Evolutionary conservation across 192 early-diverging fungal genomes (phyloP), one percentile per base, ranked within the genome.

Genomic region (Geranomyces michiganensis): DNA sequence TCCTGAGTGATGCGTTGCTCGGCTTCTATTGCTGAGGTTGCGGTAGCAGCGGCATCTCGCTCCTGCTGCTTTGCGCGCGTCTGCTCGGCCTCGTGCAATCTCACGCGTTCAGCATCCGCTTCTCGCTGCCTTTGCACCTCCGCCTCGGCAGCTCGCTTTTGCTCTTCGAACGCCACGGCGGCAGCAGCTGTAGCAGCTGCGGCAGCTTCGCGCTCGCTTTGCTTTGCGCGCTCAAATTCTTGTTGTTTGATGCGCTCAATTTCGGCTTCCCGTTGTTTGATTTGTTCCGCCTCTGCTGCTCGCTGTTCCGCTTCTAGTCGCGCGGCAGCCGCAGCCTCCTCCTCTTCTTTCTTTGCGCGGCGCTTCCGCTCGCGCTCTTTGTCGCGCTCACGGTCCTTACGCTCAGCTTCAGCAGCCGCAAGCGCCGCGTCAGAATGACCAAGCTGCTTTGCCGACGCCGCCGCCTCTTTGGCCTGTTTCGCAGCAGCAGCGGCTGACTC

Each of bases 331-430:
- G 36, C n/a, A 4, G n/a, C 32, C 12, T 8, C 60, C 30, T 62
- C 60, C n/a, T 62, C 60, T 13, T n/a, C 60, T 13, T 36, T 41
- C 36, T n/a, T 62, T 62, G 60, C 13, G 10, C 9, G 49, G 1
- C 33, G 43, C 7, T 56, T 56, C 19, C 58, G 32, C 12, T 41
- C 6, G 27, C 60, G 31, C 47, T 70, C 68, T 33, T 70, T 56
- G 26, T 70, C 68, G 9, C 68, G 68, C 45, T 70, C 68, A 15
- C 56, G 68, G 68, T 70, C 68, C 36, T 47, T 36, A 3, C 68
- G 55, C 29, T 70, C 68, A 2, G 55, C 68, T 46, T 70, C 68
- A 24, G 26, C 58, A 44, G 21, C 33, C 7, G 48, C 67, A 27
- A 26, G 7, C 24, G 19, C n/a, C 51, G 36, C 60, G 60, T 62